These are phyloP conservation scores for Phialophora expanda DNA, from an alignment of 2,329 filamentous ascomycete species.

Conservation along the genomic window DNA sequence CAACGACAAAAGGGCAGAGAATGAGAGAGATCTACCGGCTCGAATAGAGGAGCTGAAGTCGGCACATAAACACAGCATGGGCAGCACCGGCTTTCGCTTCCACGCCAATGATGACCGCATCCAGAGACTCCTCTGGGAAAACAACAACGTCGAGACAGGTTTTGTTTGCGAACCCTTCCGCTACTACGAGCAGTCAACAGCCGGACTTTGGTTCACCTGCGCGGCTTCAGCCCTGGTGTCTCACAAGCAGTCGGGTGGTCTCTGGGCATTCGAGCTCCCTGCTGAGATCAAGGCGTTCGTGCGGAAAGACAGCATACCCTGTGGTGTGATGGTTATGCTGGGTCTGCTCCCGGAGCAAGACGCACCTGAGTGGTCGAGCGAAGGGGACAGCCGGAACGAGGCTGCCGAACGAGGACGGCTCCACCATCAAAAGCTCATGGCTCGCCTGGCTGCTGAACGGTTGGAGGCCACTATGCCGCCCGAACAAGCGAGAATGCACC, in stretches of 20 bases:
- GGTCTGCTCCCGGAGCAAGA: slow-evolving; percentile 39
- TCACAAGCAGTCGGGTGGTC: slow-evolving; percentile 33
- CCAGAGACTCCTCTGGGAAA: slow-evolving; percentile 40
- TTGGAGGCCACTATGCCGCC: slow-evolving; percentile 41
- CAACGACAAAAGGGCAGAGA: slow-evolving; percentile 30
- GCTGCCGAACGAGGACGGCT: slow-evolving; percentile 24
- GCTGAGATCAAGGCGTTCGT: slow-evolving; percentile 36
- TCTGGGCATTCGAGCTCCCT: slow-evolving; percentile 41
- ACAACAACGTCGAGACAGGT: slow-evolving; percentile 38
- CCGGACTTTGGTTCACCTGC: slow-evolving; percentile 42
- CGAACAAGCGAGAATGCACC: slow-evolving; percentile 39
- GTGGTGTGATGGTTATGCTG: slow-evolving; percentile 42
- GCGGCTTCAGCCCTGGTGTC: slow-evolving; percentile 38
- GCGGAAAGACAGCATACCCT: slow-evolving; percentile 41
- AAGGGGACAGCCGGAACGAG: slow-evolving; percentile 28
- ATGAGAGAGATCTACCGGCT: slow-evolving; percentile 31
- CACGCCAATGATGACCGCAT: slow-evolving; percentile 39
- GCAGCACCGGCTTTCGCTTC: slow-evolving; percentile 42
- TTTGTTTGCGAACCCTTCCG: slow-evolving; percentile 30
- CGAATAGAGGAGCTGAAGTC: slow-evolving; percentile 38
- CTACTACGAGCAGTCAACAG: slow-evolving; percentile 26
- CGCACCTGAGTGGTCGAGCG: slow-evolving; percentile 40
- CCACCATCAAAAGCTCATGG: slow-evolving; percentile 35
- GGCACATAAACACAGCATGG: slow-evolving; percentile 35
- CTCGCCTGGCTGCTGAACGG: slow-evolving; percentile 30